Base-by-base conservation (phyloP, 1,284 basidiomycete genomes). In the Pseudozyma tsukubaensis region DNA sequence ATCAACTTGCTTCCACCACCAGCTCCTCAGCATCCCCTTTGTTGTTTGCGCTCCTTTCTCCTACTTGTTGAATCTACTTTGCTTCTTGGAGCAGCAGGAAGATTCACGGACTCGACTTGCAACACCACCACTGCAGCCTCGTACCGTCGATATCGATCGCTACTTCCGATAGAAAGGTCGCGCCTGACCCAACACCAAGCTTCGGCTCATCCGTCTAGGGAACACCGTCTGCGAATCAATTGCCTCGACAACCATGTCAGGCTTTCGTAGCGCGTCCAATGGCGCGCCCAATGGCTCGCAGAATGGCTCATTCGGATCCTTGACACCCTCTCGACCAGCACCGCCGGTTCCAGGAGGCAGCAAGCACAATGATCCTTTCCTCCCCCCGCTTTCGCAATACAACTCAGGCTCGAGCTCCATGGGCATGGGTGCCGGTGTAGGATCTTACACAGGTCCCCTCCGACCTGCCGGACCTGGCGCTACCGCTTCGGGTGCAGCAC, bases 271-370 rank as follows among this genome's bases (percentile, higher is more conserved):
- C 53, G 35, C 61, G 35, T 50, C 67, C 4, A 63, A 59, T 8
- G 67, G 67, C 43, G 60, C 59, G 4, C 49, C 57, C 18, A 42
- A 36, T 37, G 59, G 37, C 29, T 51, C 59, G 32, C 71, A 63
- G 32, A 19, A 50, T 5, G 61, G 56, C 59, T 64, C 72, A 0
- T 65, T 72, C 29, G 77, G 77, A 14, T 79, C 77, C 2, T 53
- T 81, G 47, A 81, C 77, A 18, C 79, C 79, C 6, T 79, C 79
- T 24, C 64, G 79, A n/a, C 75, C 76, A 2, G 79, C 79, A n/a
- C 79, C 79, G 9, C 79, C 79, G 11, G 76, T 81, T 18, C 79
- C 79, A 24, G 54, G 61, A 24, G 54, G 61, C 45, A 62, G 68
- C 42, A 70, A 73, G 49, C 69, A 75, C 53, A 73, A 73, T 32